phyloP scores from a whole-genome alignment of 2,329 filamentous ascomycete species.

The Scolecobasidium constrictum region DNA sequence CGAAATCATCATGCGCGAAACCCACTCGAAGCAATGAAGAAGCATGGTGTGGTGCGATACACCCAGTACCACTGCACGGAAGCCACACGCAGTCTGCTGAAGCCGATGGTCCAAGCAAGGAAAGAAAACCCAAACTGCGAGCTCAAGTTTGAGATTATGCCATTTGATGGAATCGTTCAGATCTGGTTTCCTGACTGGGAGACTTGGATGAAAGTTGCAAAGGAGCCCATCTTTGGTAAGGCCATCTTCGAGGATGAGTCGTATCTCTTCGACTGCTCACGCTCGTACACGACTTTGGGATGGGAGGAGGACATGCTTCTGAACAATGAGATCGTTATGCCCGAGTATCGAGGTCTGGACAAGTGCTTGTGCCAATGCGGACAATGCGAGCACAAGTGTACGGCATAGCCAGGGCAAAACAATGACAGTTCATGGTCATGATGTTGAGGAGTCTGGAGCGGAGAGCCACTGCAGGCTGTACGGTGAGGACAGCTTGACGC shows the following conservation, averaged over 20 bases:
- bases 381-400: background rate
- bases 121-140: background rate
- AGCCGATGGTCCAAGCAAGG: constrained; percentile 2
- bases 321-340: constrained; percentile 2
- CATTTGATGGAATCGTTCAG: constrained; percentile 1
- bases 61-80: constrained; percentile 6
- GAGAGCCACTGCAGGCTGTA: no score
- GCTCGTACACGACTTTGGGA: constrained; percentile 1
- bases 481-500: no score
- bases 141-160: constrained; percentile 4
- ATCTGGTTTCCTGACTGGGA: constrained; percentile 1
- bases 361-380: background rate
- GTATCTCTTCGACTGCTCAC: constrained; percentile 3
- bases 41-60: constrained; percentile 2
- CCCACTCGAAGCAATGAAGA: background rate
- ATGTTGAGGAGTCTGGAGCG: no score
- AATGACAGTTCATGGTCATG: no score
- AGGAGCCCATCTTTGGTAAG: constrained; percentile 3
- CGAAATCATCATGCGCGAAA: constrained; percentile 4
- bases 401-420: background rate
- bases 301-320: constrained; percentile 6
- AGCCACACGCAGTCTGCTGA: constrained; percentile 1
- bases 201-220: background rate
- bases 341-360: background rate
- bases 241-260: constrained; percentile 5